Evolutionary conservation across 495 filamentous ascomycete species (phyloP).

Genomic region (Aspergillus bertholletiae): DNA sequence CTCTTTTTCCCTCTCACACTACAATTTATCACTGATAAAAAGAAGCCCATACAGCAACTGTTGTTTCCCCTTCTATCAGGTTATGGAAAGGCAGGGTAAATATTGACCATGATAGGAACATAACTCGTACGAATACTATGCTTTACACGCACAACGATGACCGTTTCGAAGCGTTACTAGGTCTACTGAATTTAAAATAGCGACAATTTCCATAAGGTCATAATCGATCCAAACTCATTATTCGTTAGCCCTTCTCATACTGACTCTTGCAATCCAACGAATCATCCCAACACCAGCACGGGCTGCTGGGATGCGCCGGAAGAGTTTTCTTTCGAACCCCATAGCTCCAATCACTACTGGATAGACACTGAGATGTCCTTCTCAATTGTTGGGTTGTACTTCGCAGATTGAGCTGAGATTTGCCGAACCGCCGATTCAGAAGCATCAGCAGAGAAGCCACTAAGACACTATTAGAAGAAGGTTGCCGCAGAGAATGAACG

Average conservation of each 20-base stretch:
- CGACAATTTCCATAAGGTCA: neutral
- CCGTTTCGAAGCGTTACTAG: neutral
- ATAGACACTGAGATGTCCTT: slow-evolving; percentile 63
- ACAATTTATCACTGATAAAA: neutral
- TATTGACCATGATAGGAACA: neutral
- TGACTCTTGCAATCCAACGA: no score
- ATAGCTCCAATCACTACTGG: slow-evolving; percentile 14
- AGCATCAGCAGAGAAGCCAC: slow-evolving; percentile 74
- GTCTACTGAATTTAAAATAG: neutral
- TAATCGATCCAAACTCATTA: neutral
- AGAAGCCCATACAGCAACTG: neutral
- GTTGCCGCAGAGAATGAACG: neutral
- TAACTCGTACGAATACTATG: neutral
- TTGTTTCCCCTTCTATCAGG: neutral
- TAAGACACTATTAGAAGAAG: slow-evolving; percentile 30
- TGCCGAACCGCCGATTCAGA: slow-evolving; percentile 64
- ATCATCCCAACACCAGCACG: neutral
- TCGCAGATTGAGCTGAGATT: slow-evolving; percentile 60
- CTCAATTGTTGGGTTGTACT: slow-evolving; percentile 69
- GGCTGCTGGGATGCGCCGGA: neutral
- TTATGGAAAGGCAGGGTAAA: neutral
- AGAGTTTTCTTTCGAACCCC: neutral
- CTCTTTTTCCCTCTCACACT: neutral
- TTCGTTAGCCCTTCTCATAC: no score
- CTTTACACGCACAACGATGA: neutral